Conservation (phyloP, 768 basidiomycete species). For the Kondoa malvinella region DNA sequence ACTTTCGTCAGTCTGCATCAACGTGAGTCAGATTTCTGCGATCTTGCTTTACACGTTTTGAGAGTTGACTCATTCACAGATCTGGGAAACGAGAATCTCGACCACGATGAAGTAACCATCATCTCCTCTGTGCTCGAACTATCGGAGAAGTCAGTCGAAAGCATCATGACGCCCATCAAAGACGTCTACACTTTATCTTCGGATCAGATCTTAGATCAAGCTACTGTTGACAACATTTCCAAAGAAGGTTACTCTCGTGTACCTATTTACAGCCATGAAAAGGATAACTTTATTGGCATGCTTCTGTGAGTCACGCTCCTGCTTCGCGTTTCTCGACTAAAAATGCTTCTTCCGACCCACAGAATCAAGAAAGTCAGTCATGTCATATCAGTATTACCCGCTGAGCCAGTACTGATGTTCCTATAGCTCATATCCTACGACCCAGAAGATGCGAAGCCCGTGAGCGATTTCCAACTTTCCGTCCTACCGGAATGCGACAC, state of each 20-base stretch:
- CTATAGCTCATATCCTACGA: slow-evolving; percentile 69
- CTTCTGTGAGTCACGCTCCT: slow-evolving; percentile 30
- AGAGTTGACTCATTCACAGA: not conserved
- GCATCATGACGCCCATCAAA: slow-evolving; percentile 69
- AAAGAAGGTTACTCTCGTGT: slow-evolving; percentile 69
- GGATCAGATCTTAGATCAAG: slow-evolving; percentile 62
- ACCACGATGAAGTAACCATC: slow-evolving; percentile 35
- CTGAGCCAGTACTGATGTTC: not conserved
- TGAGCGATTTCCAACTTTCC: slow-evolving; percentile 57
- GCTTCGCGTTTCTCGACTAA: not conserved
- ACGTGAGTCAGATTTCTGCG: slow-evolving; percentile 22
- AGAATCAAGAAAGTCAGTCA: slow-evolving; percentile 1
- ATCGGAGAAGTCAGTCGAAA: slow-evolving; percentile 39
- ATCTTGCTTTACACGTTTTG: not conserved
- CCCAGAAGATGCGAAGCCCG: slow-evolving; percentile 54
- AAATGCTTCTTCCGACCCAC: slow-evolving; percentile 1
- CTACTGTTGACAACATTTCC: slow-evolving; percentile 56
- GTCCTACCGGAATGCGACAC: slow-evolving; percentile 79
- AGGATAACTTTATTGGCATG: slow-evolving; percentile 57
- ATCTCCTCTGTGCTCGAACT: slow-evolving; percentile 23
- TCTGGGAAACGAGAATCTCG: slow-evolving; percentile 7
- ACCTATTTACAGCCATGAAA: slow-evolving; percentile 62
- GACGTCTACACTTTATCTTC: slow-evolving; percentile 66
- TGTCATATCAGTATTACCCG: not conserved
- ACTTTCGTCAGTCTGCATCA: slow-evolving; percentile 36